Evolutionary conservation across 2,329 filamentous ascomycete species (phyloP).

Genomic region (Aspergillus pseudoviridinutans): DNA sequence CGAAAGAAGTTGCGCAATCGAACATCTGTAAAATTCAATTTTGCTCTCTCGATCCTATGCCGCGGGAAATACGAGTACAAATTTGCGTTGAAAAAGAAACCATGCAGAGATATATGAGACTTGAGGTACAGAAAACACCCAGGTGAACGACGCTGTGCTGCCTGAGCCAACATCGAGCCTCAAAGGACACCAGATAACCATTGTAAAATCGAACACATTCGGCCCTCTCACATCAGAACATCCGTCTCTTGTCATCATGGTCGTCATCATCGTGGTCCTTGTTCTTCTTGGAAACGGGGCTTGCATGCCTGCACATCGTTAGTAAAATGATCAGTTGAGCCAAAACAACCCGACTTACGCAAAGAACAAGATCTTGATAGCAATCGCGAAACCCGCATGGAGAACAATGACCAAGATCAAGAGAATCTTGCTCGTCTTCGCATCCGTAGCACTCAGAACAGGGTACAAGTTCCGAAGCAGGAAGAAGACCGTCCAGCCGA

Average conservation of each 20-base stretch:
- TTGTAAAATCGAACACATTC: not conserved
- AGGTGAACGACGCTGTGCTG: slow-evolving; percentile 8
- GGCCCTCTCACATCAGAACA: slow-evolving; percentile 21
- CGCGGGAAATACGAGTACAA: slow-evolving; percentile 10
- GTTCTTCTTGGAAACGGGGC: slow-evolving; percentile 51
- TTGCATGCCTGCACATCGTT: slow-evolving; percentile 52
- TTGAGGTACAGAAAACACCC: not conserved
- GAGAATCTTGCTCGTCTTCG: slow-evolving; percentile 83
- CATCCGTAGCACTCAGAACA: slow-evolving; percentile 86
- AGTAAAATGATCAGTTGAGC: slow-evolving; percentile 11
- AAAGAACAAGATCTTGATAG: slow-evolving; percentile 97
- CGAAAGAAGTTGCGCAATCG: slow-evolving; percentile 31
- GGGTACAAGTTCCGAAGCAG: slow-evolving; percentile 83
- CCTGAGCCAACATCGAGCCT: slow-evolving; percentile 17
- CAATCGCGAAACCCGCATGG: slow-evolving; percentile 84
- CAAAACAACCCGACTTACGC: slow-evolving; percentile 48
- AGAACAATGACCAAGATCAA: slow-evolving; percentile 78
- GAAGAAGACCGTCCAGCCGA: slow-evolving; percentile 77
- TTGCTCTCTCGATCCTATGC: slow-evolving; percentile 5
- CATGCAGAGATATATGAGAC: not conserved
- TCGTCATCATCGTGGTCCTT: slow-evolving; percentile 31
- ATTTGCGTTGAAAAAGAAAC: not conserved
- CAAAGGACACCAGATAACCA: not conserved
- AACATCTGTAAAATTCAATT: slow-evolving; percentile 36
- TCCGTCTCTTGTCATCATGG: slow-evolving; percentile 26